Conservation (phyloP, 441 rosid genomes). For the Pelargonium cotyledonis region DNA sequence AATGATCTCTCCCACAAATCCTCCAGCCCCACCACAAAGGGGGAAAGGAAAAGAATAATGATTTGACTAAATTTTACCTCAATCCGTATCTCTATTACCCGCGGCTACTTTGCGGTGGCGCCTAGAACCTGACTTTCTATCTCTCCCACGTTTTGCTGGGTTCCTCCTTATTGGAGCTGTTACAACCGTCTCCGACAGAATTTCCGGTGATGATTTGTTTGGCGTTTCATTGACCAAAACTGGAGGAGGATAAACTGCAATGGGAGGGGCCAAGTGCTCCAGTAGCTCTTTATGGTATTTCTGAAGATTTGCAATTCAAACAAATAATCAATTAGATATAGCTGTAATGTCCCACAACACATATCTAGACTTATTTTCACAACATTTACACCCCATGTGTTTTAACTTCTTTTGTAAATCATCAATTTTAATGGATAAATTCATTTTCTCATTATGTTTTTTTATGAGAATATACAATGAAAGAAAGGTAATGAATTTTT, state of each 20-base stretch:
- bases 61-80: slow-evolving; percentile 26
- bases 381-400: not conserved
- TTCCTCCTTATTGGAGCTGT: slow-evolving; percentile 27
- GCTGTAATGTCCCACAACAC: not conserved
- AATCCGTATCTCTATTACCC: slow-evolving; percentile 34
- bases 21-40: slow-evolving; percentile 24
- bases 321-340: not conserved
- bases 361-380: not conserved
- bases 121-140: slow-evolving; percentile 51
- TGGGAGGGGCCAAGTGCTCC: slow-evolving; percentile 38
- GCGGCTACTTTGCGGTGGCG: slow-evolving; percentile 64
- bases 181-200: slow-evolving; percentile 22
- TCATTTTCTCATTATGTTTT: too few relatives aligned
- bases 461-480: too few relatives aligned
- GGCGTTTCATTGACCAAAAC: slow-evolving; percentile 30
- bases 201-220: slow-evolving; percentile 31
- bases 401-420: too few relatives aligned
- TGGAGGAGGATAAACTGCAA: slow-evolving; percentile 34
- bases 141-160: slow-evolving; percentile 45
- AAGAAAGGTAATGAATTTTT: too few relatives aligned
- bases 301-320: slow-evolving; percentile 32
- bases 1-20: slow-evolving; percentile 20
- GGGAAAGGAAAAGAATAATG: slow-evolving; percentile 32
- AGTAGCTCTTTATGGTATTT: slow-evolving; percentile 64
- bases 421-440: not conserved